Evolutionary conservation across 176 grass and related monocot species (phyloP).

Genomic region (Poa pratensis): DNA sequence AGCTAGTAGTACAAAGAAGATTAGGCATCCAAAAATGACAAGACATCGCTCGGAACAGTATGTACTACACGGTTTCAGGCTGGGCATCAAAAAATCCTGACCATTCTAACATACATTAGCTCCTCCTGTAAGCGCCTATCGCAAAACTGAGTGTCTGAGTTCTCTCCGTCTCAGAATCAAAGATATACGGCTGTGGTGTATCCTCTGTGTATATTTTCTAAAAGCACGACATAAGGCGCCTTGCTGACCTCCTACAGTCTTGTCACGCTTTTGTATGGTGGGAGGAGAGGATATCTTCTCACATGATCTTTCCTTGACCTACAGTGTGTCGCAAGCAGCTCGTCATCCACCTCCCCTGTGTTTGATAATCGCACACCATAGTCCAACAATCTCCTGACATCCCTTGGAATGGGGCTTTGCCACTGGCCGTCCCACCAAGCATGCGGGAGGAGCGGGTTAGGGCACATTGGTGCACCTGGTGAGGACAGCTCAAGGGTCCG

Average conservation of each 20-base stretch:
- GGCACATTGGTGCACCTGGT: conserved; percentile 71
- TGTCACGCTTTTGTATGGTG: conserved; percentile 22
- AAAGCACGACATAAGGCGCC: too few species aligned
- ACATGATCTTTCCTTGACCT: conserved; percentile 71
- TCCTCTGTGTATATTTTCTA: background rate
- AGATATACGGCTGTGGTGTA: background rate
- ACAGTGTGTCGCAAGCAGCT: conserved; percentile 49
- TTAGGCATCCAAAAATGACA: too few species aligned
- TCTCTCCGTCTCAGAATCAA: background rate
- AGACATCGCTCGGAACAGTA: too few species aligned
- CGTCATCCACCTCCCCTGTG: conserved; percentile 53
- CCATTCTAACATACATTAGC: conserved; percentile 10
- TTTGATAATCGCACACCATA: conserved; percentile 56
- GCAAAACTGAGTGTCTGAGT: conserved; percentile 14
- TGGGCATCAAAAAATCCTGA: too few species aligned
- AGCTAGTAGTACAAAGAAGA: too few species aligned
- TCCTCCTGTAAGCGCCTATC: background rate
- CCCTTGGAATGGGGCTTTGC: conserved; percentile 69
- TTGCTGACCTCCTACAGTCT: background rate
- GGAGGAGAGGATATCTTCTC: conserved; percentile 61
- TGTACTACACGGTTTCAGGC: too few species aligned
- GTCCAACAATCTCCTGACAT: conserved; percentile 50
- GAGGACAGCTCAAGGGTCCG: conserved; percentile 60
- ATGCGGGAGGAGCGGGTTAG: conserved; percentile 67
- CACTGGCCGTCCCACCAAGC: conserved; percentile 81